Base-by-base conservation (phyloP, 1,284 basidiomycete genomes). In the Trametes polyzona region DNA sequence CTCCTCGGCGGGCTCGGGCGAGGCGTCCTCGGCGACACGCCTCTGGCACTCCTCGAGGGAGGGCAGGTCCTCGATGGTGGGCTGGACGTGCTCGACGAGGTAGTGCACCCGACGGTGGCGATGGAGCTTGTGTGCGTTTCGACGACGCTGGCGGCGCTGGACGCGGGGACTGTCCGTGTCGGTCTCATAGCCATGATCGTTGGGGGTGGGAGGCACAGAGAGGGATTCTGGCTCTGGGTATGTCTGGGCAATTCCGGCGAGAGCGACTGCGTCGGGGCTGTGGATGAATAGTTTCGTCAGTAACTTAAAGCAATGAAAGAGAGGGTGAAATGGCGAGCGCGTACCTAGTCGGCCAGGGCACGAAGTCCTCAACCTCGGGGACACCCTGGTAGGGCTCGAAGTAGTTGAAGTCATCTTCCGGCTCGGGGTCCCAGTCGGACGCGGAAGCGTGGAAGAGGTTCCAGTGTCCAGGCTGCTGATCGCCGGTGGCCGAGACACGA, bases 121-220 rank as follows among this genome's bases (percentile, higher is more conserved):
- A 5, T 27, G 24, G 17, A 43, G 39, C 24, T 43, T 48, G 46
- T 43, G 39, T 7, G 46, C 46, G 17, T 55, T 21, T 5, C 53
- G 53, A 3, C 53, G 37, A 7, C 47, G 39, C 3, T 36, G 53
- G 14, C 46, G 53, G 17, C 47, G 52, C 9, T 30, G 46, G 30
- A 29, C 53, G 12, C 53, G 46, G 16, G 53, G 39, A 27, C 46
- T 41, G 16, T 55, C 58, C 30, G 35, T 37, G 30, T 59, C 58
- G 24, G 49, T 39, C 33, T 56, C 58, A 21, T 59, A 56, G 12
- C 54, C 58, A 7, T 24, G 46, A n/a, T 55, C 53, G 36, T 35
- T 37, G 26, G 26, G 47, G 4, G 47, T 19, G 26, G n/a, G n/a
- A 24, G 47, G 24, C n/a, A 29, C 24, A 17, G 26, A 19, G 16